Evolutionary conservation across 1,284 basidiomycete genomes (phyloP).

Genomic region (Fomitiporia mediterranea): DNA sequence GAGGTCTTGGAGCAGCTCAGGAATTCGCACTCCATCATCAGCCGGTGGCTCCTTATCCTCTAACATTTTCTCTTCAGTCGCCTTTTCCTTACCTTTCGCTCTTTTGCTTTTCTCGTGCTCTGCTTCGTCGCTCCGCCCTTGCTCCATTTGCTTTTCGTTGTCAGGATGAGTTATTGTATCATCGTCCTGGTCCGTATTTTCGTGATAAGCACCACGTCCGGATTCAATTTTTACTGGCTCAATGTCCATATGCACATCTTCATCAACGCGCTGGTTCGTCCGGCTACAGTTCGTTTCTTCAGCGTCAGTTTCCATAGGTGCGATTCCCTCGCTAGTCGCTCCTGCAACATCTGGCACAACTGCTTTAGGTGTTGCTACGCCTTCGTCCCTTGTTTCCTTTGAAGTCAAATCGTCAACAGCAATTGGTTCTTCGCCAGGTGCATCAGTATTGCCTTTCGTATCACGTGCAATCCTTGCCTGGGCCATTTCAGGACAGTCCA

Average conservation of each 20-base stretch:
- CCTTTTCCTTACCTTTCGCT: conserved; percentile 6
- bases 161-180: not conserved
- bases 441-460: not conserved
- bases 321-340: not conserved
- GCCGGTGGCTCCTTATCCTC: not conserved
- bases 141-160: not conserved
- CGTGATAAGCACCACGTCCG: not conserved
- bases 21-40: not conserved
- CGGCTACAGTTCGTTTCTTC: not conserved
- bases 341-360: not conserved
- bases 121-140: not conserved
- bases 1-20: no score
- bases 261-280: no score
- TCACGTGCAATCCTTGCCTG: not conserved
- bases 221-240: not conserved
- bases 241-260: not conserved
- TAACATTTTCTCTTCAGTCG: not conserved
- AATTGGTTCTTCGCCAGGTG: not conserved
- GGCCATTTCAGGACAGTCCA: not conserved
- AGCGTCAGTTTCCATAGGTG: not conserved
- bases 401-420: not conserved
- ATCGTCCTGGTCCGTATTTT: not conserved
- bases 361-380: not conserved
- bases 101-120: not conserved
- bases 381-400: no score